A percentile compares a stretch with the other conserved stretches of the same genome.
phyloP scores from a whole-genome alignment of 805 yeast genomes.

The Metschnikowia reukaufii region DNA sequence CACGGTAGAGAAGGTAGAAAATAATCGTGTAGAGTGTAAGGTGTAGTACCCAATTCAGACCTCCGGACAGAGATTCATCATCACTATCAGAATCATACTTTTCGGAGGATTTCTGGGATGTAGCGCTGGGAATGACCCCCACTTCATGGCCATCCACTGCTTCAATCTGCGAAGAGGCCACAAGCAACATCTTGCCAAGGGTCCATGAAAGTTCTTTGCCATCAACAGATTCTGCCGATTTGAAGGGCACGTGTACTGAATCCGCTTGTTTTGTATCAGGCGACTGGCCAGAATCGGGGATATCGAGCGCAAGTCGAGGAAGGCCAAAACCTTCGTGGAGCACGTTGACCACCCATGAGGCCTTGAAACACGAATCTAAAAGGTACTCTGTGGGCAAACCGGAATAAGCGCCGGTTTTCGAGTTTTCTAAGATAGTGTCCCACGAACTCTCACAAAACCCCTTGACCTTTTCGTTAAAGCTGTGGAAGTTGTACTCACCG shows the following conservation, averaged over 20 bases:
- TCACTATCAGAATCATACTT: constrained; percentile 21
- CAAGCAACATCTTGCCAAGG: constrained; percentile 78
- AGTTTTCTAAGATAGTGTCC: constrained; percentile 49
- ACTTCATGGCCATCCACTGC: constrained; percentile 20
- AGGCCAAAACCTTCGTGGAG: constrained; percentile 90
- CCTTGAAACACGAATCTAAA: constrained; percentile 85
- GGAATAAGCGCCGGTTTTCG: constrained; percentile 58
- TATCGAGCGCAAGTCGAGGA: constrained; percentile 66
- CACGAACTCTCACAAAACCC: constrained; percentile 78
- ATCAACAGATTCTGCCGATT: constrained; percentile 74
- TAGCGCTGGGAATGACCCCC: constrained; percentile 45
- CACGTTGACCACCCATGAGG: constrained; percentile 88
- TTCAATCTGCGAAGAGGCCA: constrained; percentile 69
- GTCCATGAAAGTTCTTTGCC: constrained; percentile 96
- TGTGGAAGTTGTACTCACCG: constrained; percentile 78
- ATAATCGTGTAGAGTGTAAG: constrained; percentile 19
- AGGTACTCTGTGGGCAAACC: constrained; percentile 53
- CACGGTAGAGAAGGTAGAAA: constrained; percentile 17
- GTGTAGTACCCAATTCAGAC: constrained; percentile 12
- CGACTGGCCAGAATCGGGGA: constrained; percentile 28
- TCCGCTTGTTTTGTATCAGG: constrained; percentile 21
- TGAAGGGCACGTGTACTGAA: constrained; percentile 59
- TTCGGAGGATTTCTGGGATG: constrained; percentile 24
- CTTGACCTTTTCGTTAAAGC: constrained; percentile 64
- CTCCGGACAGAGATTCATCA: constrained; percentile 12